These are phyloP conservation scores for Irpex lacteus DNA, from an alignment of 1,284 basidiomycete genomes.

Conservation along the genomic window DNA sequence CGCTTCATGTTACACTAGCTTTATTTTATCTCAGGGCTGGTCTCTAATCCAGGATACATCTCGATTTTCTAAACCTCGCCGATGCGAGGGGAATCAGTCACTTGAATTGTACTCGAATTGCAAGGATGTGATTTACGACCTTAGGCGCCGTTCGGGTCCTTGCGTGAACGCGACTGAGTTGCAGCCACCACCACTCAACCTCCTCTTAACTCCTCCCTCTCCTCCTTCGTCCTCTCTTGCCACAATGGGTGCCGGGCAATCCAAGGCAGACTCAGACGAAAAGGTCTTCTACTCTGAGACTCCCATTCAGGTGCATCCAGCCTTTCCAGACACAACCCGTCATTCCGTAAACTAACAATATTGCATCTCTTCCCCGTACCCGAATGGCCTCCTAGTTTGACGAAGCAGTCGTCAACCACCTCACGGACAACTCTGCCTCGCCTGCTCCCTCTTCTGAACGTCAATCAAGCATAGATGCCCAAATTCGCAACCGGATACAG, in stretches of 20 bases:
- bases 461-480: constrained; percentile 68
- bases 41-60: background rate
- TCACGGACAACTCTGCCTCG: constrained; percentile 59
- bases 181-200: constrained; percentile 1
- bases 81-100: too few relatives aligned
- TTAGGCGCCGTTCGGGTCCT: constrained; percentile 1
- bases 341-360: constrained; percentile 1
- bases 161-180: background rate
- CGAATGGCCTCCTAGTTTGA: constrained; percentile 55
- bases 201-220: background rate
- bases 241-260: constrained; percentile 66
- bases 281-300: constrained; percentile 63
- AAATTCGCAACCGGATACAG: constrained; percentile 65
- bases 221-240: background rate
- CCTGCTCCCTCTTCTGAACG: constrained; percentile 59
- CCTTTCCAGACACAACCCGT: background rate
- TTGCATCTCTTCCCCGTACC: constrained; percentile 1
- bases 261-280: constrained; percentile 43
- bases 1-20: background rate
- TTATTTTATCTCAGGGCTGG: background rate
- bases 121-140: background rate
- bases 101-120: too few relatives aligned
- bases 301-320: constrained; percentile 55
- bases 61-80: background rate
- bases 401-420: constrained; percentile 70